These are phyloP conservation scores for Boletus rex-veris DNA, from an alignment of 768 basidiomycete genomes.

Conservation along the genomic window DNA sequence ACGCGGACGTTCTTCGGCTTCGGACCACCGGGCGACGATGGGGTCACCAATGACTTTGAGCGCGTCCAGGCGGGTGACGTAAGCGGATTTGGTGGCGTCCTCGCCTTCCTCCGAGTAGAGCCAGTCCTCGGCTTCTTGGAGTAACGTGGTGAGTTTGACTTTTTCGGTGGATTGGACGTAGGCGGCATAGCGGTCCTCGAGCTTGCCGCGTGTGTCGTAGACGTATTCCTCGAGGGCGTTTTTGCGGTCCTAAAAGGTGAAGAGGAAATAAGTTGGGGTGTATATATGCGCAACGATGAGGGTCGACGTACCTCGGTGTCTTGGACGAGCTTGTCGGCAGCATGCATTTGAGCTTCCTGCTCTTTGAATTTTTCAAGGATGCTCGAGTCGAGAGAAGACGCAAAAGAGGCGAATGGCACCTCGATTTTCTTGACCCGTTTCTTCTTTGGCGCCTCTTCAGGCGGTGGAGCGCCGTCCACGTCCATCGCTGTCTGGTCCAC, in stretches of 20 bases:
- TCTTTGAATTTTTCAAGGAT: conserved; percentile 67
- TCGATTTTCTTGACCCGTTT: conserved; percentile 86
- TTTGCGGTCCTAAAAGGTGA: conserved; percentile 73
- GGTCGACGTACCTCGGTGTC: conserved; percentile 81
- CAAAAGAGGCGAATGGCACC: conserved; percentile 65
- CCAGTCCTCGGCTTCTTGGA: conserved; percentile 90
- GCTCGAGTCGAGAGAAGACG: conserved; percentile 60
- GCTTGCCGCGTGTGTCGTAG: conserved; percentile 90
- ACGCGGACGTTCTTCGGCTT: conserved; percentile 75
- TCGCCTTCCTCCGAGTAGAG: conserved; percentile 96
- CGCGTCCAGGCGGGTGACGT: conserved; percentile 75
- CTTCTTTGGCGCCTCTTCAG: conserved; percentile 57
- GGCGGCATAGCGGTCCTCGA: conserved; percentile 80
- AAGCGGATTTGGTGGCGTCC: conserved; percentile 94
- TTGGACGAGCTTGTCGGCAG: conserved; percentile 91
- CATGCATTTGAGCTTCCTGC: conserved; percentile 84
- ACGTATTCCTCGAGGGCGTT: conserved; percentile 99
- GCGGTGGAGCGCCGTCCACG: conserved; percentile 50
- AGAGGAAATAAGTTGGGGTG: background rate
- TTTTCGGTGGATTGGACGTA: conserved; percentile 80
- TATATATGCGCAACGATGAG: background rate
- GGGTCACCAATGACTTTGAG: conserved; percentile 88
- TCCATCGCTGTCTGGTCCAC: conserved; percentile 71
- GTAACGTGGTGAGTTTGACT: conserved; percentile 61
- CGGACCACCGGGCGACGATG: conserved; percentile 77